phyloP scores from a whole-genome alignment of 192 early-diverging fungal genomes.

The Rhizophagus prolifer region DNA sequence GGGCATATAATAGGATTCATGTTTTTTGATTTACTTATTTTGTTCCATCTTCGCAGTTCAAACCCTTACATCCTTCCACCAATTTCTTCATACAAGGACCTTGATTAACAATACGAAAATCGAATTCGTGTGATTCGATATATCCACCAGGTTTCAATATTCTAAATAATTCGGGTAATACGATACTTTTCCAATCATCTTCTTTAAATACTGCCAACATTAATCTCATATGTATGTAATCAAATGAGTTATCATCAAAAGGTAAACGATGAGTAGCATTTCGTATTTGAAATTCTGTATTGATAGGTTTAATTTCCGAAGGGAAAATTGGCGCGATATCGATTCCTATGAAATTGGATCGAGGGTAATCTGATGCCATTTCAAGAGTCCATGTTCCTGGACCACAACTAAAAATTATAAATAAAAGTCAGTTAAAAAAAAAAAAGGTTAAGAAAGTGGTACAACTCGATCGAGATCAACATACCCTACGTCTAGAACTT shows the following conservation, averaged over 20 bases:
- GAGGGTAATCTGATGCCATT: neutral
- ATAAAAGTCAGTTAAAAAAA: neutral
- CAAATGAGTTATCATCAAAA: constrained; percentile 17
- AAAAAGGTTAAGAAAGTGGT: neutral
- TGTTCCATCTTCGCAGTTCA: too few relatives aligned
- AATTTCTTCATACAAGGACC: neutral
- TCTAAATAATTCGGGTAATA: neutral
- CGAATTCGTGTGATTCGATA: neutral
- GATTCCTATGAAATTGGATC: constrained; percentile 15
- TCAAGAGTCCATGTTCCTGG: constrained; percentile 13
- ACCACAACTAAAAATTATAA: constrained; percentile 2
- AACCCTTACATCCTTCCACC: neutral
- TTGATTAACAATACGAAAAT: neutral
- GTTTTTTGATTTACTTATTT: neutral
- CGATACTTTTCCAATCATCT: neutral
- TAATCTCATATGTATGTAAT: constrained; percentile 18
- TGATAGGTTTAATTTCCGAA: constrained; percentile 5
- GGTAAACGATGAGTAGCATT: constrained; percentile 22
- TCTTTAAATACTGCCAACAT: neutral
- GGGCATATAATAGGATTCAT: neutral
- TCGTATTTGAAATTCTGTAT: neutral
- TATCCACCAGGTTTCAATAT: neutral
- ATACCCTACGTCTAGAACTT: constrained; percentile 34
- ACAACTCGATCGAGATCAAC: neutral
- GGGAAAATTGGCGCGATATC: constrained; percentile 24